These are phyloP conservation scores for Phytophthora cactorum DNA, from an alignment of 352 stramenopile genomes.

Conservation along the genomic window DNA sequence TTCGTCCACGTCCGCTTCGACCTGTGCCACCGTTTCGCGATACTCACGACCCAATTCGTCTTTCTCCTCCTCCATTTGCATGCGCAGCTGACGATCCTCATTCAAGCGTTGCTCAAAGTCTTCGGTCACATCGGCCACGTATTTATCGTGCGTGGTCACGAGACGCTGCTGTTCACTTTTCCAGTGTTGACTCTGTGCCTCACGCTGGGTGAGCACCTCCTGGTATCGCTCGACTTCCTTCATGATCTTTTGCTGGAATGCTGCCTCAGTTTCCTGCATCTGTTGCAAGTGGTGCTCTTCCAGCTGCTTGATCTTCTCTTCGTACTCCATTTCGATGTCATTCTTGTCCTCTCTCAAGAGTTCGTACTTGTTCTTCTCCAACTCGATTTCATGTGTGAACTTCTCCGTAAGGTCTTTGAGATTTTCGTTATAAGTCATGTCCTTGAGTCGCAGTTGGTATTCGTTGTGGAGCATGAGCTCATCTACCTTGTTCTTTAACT, in stretches of 20 bases:
- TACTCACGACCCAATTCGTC: conserved; percentile 82
- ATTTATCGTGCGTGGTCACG: conserved; percentile 74
- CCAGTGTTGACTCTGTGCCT: conserved; percentile 81
- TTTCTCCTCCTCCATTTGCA: conserved; percentile 90
- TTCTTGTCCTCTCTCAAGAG: conserved; percentile 92
- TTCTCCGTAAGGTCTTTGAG: conserved; percentile 94
- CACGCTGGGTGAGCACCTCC: conserved; percentile 82
- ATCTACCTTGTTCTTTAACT: conserved; percentile 96
- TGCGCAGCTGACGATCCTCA: conserved; percentile 76
- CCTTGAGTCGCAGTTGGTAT: conserved; percentile 94
- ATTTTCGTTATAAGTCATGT: conserved; percentile 96
- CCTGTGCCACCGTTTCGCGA: conserved; percentile 68
- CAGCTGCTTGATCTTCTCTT: conserved; percentile 92
- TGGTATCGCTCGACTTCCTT: conserved; percentile 93
- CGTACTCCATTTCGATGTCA: conserved; percentile 93
- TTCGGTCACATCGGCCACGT: conserved; percentile 90
- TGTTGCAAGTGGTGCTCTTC: conserved; percentile 92
- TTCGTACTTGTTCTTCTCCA: conserved; percentile 93
- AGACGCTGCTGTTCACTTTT: conserved; percentile 71
- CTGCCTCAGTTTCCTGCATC: conserved; percentile 90
- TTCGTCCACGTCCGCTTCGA: conserved; percentile 89
- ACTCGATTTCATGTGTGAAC: conserved; percentile 93
- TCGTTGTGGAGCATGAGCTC: conserved; percentile 95
- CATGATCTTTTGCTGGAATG: conserved; percentile 95
- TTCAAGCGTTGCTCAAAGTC: conserved; percentile 93